These are phyloP conservation scores for Chamaecyparis obtusa DNA, from an alignment of 75 land plant genomes.

Conservation along the genomic window DNA sequence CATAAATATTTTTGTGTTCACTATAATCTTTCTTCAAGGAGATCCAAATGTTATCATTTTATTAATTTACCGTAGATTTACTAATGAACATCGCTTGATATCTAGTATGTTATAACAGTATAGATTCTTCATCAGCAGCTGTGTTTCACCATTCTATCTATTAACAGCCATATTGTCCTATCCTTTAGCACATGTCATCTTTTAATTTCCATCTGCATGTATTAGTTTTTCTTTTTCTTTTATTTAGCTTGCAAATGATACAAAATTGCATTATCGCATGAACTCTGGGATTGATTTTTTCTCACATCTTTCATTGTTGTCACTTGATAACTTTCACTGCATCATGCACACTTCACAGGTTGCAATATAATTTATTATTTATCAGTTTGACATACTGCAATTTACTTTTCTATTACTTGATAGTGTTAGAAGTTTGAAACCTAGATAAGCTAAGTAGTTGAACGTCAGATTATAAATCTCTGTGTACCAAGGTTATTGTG, in stretches of 20 bases:
- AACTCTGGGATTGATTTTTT: neutral
- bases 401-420: neutral
- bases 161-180: neutral
- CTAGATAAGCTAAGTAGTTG: too few relatives aligned
- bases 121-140: neutral
- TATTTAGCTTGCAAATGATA: neutral
- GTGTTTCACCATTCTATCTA: too few relatives aligned
- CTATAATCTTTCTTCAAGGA: neutral
- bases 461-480: too few relatives aligned
- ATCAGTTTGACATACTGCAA: neutral
- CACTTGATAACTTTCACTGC: neutral
- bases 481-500: too few relatives aligned
- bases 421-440: too few relatives aligned
- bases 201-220: neutral
- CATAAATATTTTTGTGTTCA: too few relatives aligned
- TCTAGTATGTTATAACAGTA: neutral
- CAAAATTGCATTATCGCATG: neutral
- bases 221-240: neutral
- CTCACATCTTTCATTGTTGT: neutral
- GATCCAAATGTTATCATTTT: neutral
- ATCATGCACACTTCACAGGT: neutral
- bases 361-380: neutral
- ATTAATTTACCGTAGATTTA: neutral
- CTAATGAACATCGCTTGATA: neutral
- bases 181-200: neutral